Evolutionary conservation across 2,329 filamentous ascomycete species (phyloP), one percentile per base, ranked within the genome.

Genomic region (Macroventuria anomochaeta): DNA sequence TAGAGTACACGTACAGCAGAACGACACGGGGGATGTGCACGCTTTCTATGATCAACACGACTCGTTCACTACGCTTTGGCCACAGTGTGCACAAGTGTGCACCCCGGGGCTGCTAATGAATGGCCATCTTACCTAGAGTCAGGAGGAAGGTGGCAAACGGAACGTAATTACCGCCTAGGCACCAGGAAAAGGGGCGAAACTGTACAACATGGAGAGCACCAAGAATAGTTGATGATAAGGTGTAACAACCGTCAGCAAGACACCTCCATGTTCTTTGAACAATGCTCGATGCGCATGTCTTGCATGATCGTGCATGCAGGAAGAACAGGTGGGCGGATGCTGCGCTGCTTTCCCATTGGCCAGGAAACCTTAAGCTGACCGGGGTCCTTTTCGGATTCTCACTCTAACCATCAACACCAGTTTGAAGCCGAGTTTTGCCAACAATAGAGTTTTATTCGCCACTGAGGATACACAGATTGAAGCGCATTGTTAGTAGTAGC

Each of bases 91-190:
- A 49, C 46, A 51, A 25, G 53, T 31, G 31, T 42, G 26, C 25
- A 46, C 47, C 46, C 41, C 40, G 28, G 32, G 31, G 25, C 26
- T 44, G 46, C 53, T 55, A 55, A 51, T 29, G 47, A 50, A 34
- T 28, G 40, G 39, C 51, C 51, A 49, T 48, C 29, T 40, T 44
- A 54, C 33, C 34, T 39, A 44, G 44, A 54, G 44, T 47, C 43
- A 53, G 50, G 38, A 53, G 50, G 49, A 41, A 28, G 33, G 44
- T 54, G 51, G 51, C 51, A 37, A 54, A 49, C 51, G 51, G 44
- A 33, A 44, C 39, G 51, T 34, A 54, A 54, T 49, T 54, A 54
- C 44, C 39, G 51, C 40, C 48, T 49, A 49, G 39, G 43, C 33
- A 48, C 39, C 44, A 49, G 44, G 37, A 43, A 46, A 54, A 54